Percentiles rank a stretch among this genome's conserved stretches.
phyloP scores from a whole-genome alignment of 805 yeast species.

The Ogataea polymorpha region DNA sequence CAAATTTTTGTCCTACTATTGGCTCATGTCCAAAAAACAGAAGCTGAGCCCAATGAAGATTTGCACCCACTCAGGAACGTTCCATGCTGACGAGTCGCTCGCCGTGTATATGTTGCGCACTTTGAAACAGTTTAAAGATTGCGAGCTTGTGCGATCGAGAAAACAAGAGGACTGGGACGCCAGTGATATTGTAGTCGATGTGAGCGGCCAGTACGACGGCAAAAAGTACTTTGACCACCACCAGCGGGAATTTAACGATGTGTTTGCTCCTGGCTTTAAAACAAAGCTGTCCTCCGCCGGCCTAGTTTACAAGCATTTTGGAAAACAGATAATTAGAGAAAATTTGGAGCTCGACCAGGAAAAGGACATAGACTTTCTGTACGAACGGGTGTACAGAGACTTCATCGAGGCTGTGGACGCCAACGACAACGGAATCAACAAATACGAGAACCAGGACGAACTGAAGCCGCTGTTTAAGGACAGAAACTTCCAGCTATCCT shows the following conservation, averaged over 20 bases:
- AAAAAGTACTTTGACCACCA: conserved; percentile 91
- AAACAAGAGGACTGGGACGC: conserved; percentile 77
- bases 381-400: conserved; percentile 75
- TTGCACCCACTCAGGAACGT: conserved; percentile 90
- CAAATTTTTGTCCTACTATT: conserved; percentile 7
- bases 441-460: conserved; percentile 52
- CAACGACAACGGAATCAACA: conserved; percentile 87
- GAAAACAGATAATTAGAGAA: conserved; percentile 62
- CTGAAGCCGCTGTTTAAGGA: conserved; percentile 65
- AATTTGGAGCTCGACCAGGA: conserved; percentile 41
- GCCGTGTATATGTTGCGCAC: conserved; percentile 84
- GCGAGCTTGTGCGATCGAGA: conserved; percentile 79
- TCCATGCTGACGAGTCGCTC: conserved; percentile 95
- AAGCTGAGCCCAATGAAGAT: conserved; percentile 45
- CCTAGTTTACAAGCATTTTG: conserved; percentile 81
- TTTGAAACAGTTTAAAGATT: conserved; percentile 63
- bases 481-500: conserved; percentile 70
- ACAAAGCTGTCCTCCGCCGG: conserved; percentile 96
- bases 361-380: conserved; percentile 58
- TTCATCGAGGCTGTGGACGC: conserved; percentile 93
- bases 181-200: conserved; percentile 93
- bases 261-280: conserved; percentile 56
- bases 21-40: conserved; percentile 21
- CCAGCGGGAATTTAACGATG: conserved; percentile 84
- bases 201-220: conserved; percentile 86